Percentiles rank a stretch among this genome's conserved stretches.
phyloP scores from a whole-genome alignment of 1,139 yeast species.

The Geotrichum restrictum region DNA sequence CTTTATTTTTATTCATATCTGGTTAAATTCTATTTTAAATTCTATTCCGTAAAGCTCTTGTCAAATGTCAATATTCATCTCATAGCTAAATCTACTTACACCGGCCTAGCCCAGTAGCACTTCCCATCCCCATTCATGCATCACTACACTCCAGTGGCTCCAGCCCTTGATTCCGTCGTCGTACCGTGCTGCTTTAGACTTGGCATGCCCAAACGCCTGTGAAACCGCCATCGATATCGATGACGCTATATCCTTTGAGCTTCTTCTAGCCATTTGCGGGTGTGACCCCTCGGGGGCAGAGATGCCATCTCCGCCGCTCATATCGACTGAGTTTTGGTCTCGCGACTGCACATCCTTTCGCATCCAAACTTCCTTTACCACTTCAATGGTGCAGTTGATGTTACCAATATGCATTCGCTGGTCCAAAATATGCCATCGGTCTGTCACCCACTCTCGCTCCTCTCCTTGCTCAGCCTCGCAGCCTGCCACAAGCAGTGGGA shows the following conservation, averaged over 20 bases:
- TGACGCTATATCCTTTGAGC: slow-evolving; percentile 36
- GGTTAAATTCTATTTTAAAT: too few species aligned
- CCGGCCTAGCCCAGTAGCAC: slow-evolving; percentile 49
- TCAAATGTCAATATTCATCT: too few species aligned
- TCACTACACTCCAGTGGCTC: slow-evolving; percentile 65
- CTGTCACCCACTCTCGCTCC: slow-evolving; percentile 58
- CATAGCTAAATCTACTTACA: too few species aligned
- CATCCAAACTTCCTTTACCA: slow-evolving; percentile 68
- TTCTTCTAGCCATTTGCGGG: slow-evolving; percentile 24
- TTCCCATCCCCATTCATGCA: slow-evolving; percentile 77
- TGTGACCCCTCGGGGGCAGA: neutral
- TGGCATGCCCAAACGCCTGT: slow-evolving; percentile 36
- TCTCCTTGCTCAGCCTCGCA: slow-evolving; percentile 58
- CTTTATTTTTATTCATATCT: too few species aligned
- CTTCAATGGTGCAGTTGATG: slow-evolving; percentile 60
- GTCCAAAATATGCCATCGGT: slow-evolving; percentile 55
- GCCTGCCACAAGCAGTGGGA: slow-evolving; percentile 59
- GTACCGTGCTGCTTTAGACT: slow-evolving; percentile 33
- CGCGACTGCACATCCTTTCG: slow-evolving; percentile 46
- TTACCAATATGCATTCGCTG: slow-evolving; percentile 61
- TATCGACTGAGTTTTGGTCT: slow-evolving; percentile 11
- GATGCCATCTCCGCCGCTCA: neutral
- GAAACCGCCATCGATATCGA: slow-evolving; percentile 46
- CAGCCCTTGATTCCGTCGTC: slow-evolving; percentile 47
- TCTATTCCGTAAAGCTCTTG: too few species aligned